Evolutionary conservation across 148 eudicot species (phyloP), one percentile per base, ranked within the genome.

Genomic region (Persicaria maculosa): DNA sequence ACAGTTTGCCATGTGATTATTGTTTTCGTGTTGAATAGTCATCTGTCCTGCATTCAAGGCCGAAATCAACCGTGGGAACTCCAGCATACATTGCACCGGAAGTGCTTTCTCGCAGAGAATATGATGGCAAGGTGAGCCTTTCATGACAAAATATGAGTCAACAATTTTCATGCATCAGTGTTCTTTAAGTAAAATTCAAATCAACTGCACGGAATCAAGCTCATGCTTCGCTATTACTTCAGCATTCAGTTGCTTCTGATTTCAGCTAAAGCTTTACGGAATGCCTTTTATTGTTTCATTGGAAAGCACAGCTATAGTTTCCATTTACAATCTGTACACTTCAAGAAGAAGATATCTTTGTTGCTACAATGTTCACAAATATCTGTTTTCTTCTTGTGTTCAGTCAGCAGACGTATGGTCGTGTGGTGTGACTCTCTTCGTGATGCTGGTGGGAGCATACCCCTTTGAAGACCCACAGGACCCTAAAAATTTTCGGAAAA

Each of bases 381-480:
- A 31, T 31, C 40, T 31, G 40, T 14, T 36, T 5, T 43, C 15
- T 36, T 4, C 14, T 12, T 36, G 46, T 40, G 36, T 77, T 65
- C 77, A 94, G 97, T 79, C 90, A 78, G 97, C 97, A 78, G 98
- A 94, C 84, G 93, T 94, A 20, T 94, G 98, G 98, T 94, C 96
- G 7, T 88, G 93, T 80, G 97, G 98, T 52, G 98, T 94, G 67
- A 91, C 98, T 50, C 80, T 91, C 72, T 94, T 86, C 72, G 96
- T 91, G 61, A 94, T 94, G 98, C 74, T 90, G 45, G 87, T 91
- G 50, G 98, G 97, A 74, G 89, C 89, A 59, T 94, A 94, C 81
- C 97, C 98, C 12, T 94, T 91, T 77, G 93, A 87, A 84, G 98
- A 91, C 77, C 95, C 92, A 0, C 75, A 74, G 9, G 96, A 93